Conservation (phyloP, 768 basidiomycete genomes). For the Kondoa subrosea region DNA sequence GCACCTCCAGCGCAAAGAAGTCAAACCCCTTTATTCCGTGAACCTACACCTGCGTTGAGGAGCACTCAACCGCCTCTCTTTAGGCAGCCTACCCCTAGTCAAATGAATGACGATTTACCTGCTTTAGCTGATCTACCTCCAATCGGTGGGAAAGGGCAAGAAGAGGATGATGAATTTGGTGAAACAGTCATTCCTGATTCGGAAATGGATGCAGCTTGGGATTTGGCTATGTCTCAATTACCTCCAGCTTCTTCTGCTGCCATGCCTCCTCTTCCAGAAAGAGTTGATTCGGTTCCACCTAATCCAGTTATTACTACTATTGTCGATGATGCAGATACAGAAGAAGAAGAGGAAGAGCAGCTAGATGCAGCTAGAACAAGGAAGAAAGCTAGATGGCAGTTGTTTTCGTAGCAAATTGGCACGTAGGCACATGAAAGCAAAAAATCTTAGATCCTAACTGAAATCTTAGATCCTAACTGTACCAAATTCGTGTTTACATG, state of each 20-base stretch:
- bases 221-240: not conserved
- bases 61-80: not conserved
- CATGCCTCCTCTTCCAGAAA: not conserved
- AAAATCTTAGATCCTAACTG: too few relatives aligned
- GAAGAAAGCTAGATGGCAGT: not conserved
- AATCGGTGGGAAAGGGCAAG: not conserved
- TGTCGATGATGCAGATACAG: not conserved
- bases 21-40: not conserved
- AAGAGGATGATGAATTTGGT: constrained; percentile 6
- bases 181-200: not conserved
- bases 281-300: too few relatives aligned
- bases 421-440: too few relatives aligned
- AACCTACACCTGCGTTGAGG: not conserved
- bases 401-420: too few relatives aligned
- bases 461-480: too few relatives aligned
- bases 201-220: not conserved
- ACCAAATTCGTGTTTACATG: too few relatives aligned
- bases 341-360: not conserved
- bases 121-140: not conserved
- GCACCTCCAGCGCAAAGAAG: not conserved
- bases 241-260: not conserved
- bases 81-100: not conserved
- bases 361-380: not conserved
- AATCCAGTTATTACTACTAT: too few relatives aligned
- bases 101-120: not conserved